Evolutionary conservation across 164 flowering plant genomes (phyloP).

Genomic region (Warburgia ugandensis): DNA sequence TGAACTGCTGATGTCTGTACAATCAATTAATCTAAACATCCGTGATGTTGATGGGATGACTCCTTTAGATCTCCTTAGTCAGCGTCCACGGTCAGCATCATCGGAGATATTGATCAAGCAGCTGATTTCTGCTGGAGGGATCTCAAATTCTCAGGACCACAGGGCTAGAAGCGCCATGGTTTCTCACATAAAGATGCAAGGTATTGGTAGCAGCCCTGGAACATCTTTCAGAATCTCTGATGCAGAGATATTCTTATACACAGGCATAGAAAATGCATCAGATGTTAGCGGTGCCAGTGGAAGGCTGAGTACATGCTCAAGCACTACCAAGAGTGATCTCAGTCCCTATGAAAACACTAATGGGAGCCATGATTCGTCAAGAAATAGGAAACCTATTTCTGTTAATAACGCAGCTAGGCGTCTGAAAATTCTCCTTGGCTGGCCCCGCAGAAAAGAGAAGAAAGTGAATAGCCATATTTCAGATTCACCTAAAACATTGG

Average conservation of each 20-base stretch:
- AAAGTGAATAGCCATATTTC: conserved; percentile 13
- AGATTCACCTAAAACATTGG: conserved; percentile 14
- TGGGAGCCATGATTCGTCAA: conserved; percentile 9
- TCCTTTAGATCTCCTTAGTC: conserved; percentile 72
- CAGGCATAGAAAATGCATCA: conserved; percentile 43
- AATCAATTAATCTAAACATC: conserved; percentile 50
- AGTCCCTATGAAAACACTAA: conserved; percentile 21
- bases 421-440: conserved; percentile 53
- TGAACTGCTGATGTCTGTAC: conserved; percentile 63
- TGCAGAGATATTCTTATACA: conserved; percentile 60
- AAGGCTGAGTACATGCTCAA: conserved; percentile 35
- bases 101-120: conserved; percentile 67
- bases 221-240: conserved; percentile 82
- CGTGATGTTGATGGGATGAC: conserved; percentile 61
- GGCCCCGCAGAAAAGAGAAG: conserved; percentile 48
- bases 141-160: conserved; percentile 33
- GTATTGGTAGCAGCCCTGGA: conserved; percentile 71
- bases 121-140: conserved; percentile 77
- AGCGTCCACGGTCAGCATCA: conserved; percentile 52
- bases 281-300: conserved; percentile 24
- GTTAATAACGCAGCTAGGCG: conserved; percentile 45
- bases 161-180: conserved; percentile 36
- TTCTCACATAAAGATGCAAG: conserved; percentile 50
- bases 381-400: conserved; percentile 26
- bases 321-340: conserved; percentile 27